These are phyloP conservation scores for Calendula officinalis DNA, from an alignment of 129 eudicot species.

Conservation along the genomic window DNA sequence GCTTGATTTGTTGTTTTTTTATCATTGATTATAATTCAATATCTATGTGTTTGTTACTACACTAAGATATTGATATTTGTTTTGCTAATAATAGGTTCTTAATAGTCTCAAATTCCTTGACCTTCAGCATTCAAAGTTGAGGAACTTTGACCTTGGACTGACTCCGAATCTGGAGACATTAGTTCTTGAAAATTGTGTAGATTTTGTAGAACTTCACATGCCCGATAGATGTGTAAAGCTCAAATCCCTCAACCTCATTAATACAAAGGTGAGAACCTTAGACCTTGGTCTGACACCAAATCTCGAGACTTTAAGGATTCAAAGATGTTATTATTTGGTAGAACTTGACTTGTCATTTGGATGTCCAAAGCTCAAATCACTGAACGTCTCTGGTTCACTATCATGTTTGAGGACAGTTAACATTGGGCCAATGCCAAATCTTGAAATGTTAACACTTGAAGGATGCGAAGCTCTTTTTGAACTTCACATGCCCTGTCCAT, in stretches of 20 bases:
- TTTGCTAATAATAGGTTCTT: constrained; percentile 1
- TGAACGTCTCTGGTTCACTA: background rate
- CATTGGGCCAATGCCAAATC: background rate
- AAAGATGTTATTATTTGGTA: background rate
- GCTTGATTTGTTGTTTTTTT: background rate
- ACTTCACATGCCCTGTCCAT: background rate
- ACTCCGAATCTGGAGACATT: background rate
- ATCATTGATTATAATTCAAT: background rate
- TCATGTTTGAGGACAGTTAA: background rate
- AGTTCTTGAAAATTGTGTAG: background rate
- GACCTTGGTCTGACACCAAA: background rate
- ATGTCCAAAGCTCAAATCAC: background rate
- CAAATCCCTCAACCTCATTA: background rate
- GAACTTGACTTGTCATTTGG: background rate
- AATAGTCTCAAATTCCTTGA: background rate
- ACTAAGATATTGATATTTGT: background rate
- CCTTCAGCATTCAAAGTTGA: background rate
- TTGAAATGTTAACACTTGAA: background rate
- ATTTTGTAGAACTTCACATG: background rate
- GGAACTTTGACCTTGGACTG: background rate
- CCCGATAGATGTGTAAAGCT: background rate
- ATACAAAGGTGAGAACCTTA: background rate
- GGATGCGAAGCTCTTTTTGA: background rate
- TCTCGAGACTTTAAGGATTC: background rate
- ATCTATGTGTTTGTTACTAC: background rate